Conservation (phyloP, 2,329 filamentous ascomycete species). For the Curvularia lunata region DNA sequence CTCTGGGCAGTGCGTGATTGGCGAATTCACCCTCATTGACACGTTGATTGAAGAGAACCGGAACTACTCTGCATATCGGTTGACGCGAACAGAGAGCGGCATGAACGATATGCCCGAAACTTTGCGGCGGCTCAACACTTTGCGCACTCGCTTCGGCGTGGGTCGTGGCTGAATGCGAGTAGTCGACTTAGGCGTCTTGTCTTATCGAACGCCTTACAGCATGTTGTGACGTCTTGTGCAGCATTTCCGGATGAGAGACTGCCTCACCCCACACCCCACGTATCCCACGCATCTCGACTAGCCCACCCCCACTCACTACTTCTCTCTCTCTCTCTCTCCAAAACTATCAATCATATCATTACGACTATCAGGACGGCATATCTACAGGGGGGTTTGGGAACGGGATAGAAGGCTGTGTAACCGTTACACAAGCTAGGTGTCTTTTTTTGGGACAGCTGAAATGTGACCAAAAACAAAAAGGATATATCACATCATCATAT, state of each 20-base stretch:
- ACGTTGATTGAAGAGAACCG: slow-evolving; percentile 52
- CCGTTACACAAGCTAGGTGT: background rate
- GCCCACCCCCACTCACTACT: background rate
- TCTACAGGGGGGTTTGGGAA: background rate
- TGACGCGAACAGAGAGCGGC: slow-evolving; percentile 36
- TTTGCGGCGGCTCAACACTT: slow-evolving; percentile 42
- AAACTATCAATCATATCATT: background rate
- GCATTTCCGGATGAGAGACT: slow-evolving; percentile 9
- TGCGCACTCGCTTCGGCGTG: slow-evolving; percentile 44
- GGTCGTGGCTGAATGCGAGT: slow-evolving; percentile 38
- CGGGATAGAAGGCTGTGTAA: background rate
- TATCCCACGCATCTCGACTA: background rate
- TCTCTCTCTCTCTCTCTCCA: too few relatives aligned
- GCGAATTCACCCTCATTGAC: slow-evolving; percentile 52
- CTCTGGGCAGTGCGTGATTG: slow-evolving; percentile 56
- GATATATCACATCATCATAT: background rate
- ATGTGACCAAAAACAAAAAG: background rate
- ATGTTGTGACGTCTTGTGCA: slow-evolving; percentile 3
- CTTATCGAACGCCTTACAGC: slow-evolving; percentile 14
- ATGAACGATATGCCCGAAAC: slow-evolving; percentile 41
- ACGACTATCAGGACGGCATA: background rate
- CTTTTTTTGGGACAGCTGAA: background rate
- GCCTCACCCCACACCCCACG: background rate
- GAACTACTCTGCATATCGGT: slow-evolving; percentile 45
- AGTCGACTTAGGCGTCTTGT: slow-evolving; percentile 1